A percentile compares a stretch with the other conserved stretches of the same genome.
These are phyloP conservation scores for Thelonectria olida DNA, from an alignment of 2,329 filamentous ascomycete genomes.

Conservation along the genomic window DNA sequence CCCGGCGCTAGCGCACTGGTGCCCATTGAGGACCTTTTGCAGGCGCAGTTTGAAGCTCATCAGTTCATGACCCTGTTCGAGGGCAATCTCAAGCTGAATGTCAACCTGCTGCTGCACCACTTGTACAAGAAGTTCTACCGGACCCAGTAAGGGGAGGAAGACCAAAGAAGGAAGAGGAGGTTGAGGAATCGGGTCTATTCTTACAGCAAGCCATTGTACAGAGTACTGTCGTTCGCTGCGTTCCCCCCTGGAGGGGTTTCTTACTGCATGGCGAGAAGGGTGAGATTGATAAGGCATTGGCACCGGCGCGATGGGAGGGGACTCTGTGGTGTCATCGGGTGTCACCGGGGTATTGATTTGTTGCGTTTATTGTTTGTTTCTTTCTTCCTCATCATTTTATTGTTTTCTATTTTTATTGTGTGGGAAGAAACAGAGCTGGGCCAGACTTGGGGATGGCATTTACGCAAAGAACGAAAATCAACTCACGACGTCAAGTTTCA, in stretches of 20 bases:
- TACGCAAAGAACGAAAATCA: slow-evolving; percentile 27
- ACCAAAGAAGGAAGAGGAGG: background rate
- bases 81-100: slow-evolving; percentile 85
- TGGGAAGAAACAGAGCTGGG: slow-evolving; percentile 23
- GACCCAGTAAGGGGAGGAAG: slow-evolving; percentile 60
- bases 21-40: slow-evolving; percentile 90
- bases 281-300: slow-evolving; percentile 36
- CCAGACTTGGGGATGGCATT: slow-evolving; percentile 26
- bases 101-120: slow-evolving; percentile 95
- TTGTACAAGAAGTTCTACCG: slow-evolving; percentile 99
- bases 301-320: slow-evolving; percentile 34
- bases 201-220: background rate
- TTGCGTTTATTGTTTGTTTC: background rate
- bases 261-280: background rate
- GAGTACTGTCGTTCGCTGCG: background rate
- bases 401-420: background rate
- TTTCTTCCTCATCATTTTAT: background rate
- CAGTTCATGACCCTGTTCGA: slow-evolving; percentile 97
- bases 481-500: slow-evolving; percentile 32
- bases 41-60: slow-evolving; percentile 96
- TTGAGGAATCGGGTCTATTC: background rate
- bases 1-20: slow-evolving; percentile 90
- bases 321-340: slow-evolving; percentile 30
- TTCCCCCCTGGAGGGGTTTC: slow-evolving; percentile 16
- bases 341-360: too few species aligned